Evolutionary conservation across 2,329 filamentous ascomycete genomes (phyloP), one percentile per base, ranked within the genome.

Genomic region (Botrytis fragariae): DNA sequence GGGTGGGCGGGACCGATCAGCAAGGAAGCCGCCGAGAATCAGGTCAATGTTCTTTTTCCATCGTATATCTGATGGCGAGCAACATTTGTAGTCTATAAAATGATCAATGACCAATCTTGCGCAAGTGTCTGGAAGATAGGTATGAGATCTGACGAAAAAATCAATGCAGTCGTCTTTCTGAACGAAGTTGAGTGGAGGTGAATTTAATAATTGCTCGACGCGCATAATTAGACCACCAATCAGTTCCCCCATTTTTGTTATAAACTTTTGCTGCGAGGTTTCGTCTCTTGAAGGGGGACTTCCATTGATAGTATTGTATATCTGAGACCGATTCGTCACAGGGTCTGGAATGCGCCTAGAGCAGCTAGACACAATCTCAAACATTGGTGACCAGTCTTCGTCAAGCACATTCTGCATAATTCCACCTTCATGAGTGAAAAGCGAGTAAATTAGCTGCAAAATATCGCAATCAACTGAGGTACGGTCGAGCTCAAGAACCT

Each of bases 11-110:
- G 82, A 83, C 45, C 85, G 85, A 77, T 93, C 88, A 60, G 87
- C 86, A 77, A 92, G 90, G 78, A 94, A 91, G 1, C 86, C 86
- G 32, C 87, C 84, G 25, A 93, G 80, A 1, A 94, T 85, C 39
- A 88, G 82, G 25, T 84, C 83, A 71, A 92, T 84, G 70, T 93
- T 92, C 3, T 86, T 82, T 75, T 91, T 86, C 92, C 92, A 94
- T 51, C 88, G 84, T 64, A 86, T 82, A 77, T 93, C 91, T 0
- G 92, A 92, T 3, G 92, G 92, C 62, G 91, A 91, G 77, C 92
- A 92, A 77, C 89, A 90, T 63, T 91, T 86, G 76, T 92, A 91
- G 71, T 92, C 88, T 72, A 87, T 86, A 76, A 91, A 92, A 79
- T 93, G 89, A 62, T 89, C 87, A 61, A 94, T 86, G 37, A 93